Conservation (phyloP, 352 stramenopile species). For the Globisporangium spiculum region DNA sequence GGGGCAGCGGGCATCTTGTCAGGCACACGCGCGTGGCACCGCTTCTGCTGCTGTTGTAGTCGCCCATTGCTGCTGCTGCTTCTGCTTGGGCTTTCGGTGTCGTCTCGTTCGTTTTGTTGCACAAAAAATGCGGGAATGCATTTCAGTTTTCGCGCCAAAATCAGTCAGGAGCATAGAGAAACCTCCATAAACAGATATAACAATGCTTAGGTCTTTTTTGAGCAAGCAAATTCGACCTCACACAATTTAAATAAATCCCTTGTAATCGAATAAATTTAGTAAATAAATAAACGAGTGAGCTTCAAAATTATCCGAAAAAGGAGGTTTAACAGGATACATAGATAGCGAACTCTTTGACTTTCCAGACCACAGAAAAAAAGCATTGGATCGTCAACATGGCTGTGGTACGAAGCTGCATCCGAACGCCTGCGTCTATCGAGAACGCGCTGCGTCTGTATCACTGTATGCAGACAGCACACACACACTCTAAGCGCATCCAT, state of each 20-base stretch:
- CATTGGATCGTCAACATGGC: conserved; percentile 2
- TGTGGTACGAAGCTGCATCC: conserved; percentile 1
- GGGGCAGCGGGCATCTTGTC: conserved; percentile 68
- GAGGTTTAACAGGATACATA: background rate
- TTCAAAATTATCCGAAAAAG: background rate
- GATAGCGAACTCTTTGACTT: background rate
- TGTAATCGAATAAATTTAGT: background rate
- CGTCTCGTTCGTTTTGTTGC: background rate
- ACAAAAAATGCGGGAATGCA: conserved; percentile 5
- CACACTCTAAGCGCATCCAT: background rate
- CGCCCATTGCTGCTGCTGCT: background rate
- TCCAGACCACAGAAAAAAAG: background rate
- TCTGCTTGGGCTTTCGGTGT: background rate
- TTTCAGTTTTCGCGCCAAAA: conserved; percentile 7
- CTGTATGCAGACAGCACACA: background rate
- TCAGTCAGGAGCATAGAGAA: background rate
- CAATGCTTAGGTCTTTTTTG: background rate
- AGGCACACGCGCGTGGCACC: conserved; percentile 48
- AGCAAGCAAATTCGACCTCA: background rate
- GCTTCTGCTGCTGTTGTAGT: background rate
- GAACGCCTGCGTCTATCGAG: background rate
- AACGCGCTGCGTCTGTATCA: background rate
- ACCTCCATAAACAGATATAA: background rate
- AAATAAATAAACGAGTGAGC: background rate
- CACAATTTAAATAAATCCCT: background rate